A percentile compares a stretch with the other conserved stretches of the same genome.
phyloP scores from a whole-genome alignment of 495 filamentous ascomycete species.

The Xylaria venustula region DNA sequence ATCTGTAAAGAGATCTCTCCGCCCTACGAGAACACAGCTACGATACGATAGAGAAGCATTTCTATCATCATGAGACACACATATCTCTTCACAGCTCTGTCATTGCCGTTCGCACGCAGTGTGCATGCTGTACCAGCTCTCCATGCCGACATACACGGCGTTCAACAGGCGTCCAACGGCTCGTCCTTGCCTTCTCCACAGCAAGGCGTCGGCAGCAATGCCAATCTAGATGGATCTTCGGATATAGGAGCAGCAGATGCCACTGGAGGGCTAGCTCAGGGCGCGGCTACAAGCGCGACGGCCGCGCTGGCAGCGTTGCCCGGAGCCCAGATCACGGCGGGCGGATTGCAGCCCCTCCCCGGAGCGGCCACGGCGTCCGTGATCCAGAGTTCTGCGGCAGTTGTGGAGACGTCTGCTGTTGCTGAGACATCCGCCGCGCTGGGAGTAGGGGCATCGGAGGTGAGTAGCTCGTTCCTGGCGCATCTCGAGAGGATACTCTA shows the following conservation, averaged over 20 bases:
- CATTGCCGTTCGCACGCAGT: neutral
- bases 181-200: neutral
- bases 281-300: neutral
- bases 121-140: neutral
- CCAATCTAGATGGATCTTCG: neutral
- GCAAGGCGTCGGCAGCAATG: neutral
- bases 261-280: neutral
- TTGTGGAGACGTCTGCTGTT: neutral
- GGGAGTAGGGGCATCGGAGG: neutral
- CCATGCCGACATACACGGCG: neutral
- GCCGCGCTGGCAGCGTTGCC: constrained; percentile 5
- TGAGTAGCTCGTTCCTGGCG: neutral
- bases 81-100: neutral
- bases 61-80: constrained; percentile 1
- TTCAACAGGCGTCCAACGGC: neutral
- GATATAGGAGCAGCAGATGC: neutral
- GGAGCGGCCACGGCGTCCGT: neutral
- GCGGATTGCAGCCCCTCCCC: neutral
- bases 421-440: neutral
- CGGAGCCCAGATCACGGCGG: neutral
- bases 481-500: no score
- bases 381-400: neutral
- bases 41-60: neutral
- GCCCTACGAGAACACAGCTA: neutral
- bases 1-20: no score